phyloP scores from a whole-genome alignment of 1,284 basidiomycete genomes.

The Apiotrichum veenhuisii region DNA sequence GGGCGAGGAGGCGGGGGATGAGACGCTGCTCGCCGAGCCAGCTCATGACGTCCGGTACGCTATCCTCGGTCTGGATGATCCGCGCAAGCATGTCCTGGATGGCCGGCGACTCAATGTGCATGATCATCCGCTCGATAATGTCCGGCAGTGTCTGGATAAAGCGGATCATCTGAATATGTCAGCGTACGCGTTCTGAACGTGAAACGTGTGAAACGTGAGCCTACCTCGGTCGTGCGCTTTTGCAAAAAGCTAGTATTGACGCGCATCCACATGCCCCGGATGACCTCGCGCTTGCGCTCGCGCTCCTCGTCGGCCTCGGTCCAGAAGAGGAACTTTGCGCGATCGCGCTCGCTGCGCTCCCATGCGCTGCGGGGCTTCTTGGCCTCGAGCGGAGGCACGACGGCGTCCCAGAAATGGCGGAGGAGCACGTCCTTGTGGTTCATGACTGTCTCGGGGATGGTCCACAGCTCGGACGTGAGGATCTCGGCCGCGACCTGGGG shows the following conservation, averaged over 20 bases:
- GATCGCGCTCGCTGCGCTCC: conserved; percentile 39
- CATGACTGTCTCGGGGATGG: conserved; percentile 84
- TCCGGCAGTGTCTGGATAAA: conserved; percentile 82
- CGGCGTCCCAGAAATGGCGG: conserved; percentile 86
- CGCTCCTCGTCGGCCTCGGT: conserved; percentile 45
- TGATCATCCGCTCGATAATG: conserved; percentile 76
- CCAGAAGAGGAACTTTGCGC: conserved; percentile 36
- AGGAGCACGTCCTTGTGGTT: conserved; percentile 60
- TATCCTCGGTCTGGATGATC: conserved; percentile 88
- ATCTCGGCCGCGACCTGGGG: conserved; percentile 94
- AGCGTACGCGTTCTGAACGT: background rate
- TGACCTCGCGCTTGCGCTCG: conserved; percentile 51
- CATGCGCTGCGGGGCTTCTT: conserved; percentile 26
- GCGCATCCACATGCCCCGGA: conserved; percentile 63
- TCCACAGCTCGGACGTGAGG: conserved; percentile 91
- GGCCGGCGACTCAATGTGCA: conserved; percentile 83
- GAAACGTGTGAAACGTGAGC: conserved; percentile 27
- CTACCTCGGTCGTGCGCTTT: conserved; percentile 85
- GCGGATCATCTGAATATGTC: conserved; percentile 68
- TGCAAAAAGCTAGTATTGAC: conserved; percentile 81
- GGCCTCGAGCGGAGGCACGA: conserved; percentile 54
- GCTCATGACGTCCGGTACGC: conserved; percentile 77
- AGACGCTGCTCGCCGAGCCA: conserved; percentile 86
- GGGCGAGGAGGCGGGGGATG: conserved; percentile 72
- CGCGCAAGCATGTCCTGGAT: conserved; percentile 89